Evolutionary conservation across 1,284 basidiomycete genomes (phyloP).

Genomic region (Trichosporon sp.): DNA sequence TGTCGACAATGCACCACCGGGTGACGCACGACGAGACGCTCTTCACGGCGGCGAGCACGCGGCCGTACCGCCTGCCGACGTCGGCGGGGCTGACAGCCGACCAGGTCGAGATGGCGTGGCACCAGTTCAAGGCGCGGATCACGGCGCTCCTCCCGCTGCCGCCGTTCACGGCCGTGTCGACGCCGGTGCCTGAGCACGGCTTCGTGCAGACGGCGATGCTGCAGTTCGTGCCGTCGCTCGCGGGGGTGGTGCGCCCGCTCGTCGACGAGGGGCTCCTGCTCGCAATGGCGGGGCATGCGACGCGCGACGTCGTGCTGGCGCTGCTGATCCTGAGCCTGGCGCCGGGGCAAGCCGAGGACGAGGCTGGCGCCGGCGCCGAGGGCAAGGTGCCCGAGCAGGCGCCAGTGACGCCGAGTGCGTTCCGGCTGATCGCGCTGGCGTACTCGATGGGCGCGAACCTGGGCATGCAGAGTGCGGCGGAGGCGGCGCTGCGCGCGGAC

Average conservation of each 20-base stretch:
- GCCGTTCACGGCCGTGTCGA: slow-evolving; percentile 27
- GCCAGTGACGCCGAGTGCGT: slow-evolving; percentile 17
- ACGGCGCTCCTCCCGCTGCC: slow-evolving; percentile 27
- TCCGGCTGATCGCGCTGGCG: slow-evolving; percentile 28
- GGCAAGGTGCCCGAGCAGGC: not conserved
- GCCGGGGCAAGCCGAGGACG: slow-evolving; percentile 14
- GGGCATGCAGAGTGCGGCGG: slow-evolving; percentile 17
- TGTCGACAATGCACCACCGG: slow-evolving; percentile 7
- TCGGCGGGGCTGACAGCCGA: slow-evolving; percentile 16
- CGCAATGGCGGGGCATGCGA: slow-evolving; percentile 26
- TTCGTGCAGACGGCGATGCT: slow-evolving; percentile 33
- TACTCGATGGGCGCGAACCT: slow-evolving; percentile 27
- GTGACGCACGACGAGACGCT: slow-evolving; percentile 23
- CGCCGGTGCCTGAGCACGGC: slow-evolving; percentile 26
- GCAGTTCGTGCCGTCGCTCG: slow-evolving; percentile 20
- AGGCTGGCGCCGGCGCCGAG: too few relatives aligned
- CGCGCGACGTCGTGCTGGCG: slow-evolving; percentile 28
- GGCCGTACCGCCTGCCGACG: slow-evolving; percentile 25
- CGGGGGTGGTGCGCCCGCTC: slow-evolving; percentile 5
- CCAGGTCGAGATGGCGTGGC: slow-evolving; percentile 32
- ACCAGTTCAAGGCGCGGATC: slow-evolving; percentile 33
- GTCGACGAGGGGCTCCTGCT: slow-evolving; percentile 26
- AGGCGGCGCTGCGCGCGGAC: slow-evolving; percentile 6
- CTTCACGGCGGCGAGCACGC: slow-evolving; percentile 15
- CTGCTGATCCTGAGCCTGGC: slow-evolving; percentile 31